phyloP scores from a whole-genome alignment of 2,329 filamentous ascomycete species.

The Diplodia seriata region DNA sequence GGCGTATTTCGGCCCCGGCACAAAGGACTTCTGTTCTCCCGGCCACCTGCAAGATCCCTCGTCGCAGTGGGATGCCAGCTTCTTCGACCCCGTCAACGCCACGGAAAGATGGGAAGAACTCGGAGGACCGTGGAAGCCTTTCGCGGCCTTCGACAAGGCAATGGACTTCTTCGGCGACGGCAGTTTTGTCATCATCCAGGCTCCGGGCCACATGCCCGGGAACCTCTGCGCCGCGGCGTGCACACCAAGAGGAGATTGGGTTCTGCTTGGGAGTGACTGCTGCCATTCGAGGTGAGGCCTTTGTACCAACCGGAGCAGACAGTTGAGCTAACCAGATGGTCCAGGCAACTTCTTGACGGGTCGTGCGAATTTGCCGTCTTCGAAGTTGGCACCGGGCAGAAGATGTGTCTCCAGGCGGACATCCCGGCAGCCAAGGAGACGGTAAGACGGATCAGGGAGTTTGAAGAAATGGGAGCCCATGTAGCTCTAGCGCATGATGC shows the following conservation, averaged over 20 bases:
- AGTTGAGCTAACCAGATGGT: background rate
- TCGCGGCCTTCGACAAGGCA: conserved; percentile 47
- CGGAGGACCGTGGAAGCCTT: conserved; percentile 41
- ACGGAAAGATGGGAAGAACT: conserved; percentile 43
- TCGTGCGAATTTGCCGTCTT: conserved; percentile 42
- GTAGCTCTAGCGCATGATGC: conserved; percentile 45
- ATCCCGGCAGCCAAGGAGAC: conserved; percentile 40
- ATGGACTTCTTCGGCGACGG: conserved; percentile 50
- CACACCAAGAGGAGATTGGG: conserved; percentile 40
- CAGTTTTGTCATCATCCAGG: conserved; percentile 49
- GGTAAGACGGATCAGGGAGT: conserved; percentile 38
- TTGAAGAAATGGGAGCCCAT: conserved; percentile 41
- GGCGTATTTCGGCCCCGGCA: conserved; percentile 43
- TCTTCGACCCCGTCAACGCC: conserved; percentile 42
- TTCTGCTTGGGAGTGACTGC: conserved; percentile 45
- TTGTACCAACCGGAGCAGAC: no score
- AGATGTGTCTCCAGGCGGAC: conserved; percentile 42
- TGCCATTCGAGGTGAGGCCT: conserved; percentile 43
- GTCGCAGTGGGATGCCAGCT: conserved; percentile 45
- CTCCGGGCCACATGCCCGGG: conserved; percentile 48
- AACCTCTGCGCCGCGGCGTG: conserved; percentile 48
- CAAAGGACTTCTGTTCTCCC: conserved; percentile 41
- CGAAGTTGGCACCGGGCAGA: conserved; percentile 37
- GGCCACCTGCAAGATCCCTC: conserved; percentile 41
- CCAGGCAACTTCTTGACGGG: conserved; percentile 42